A percentile compares a stretch with the other conserved stretches of the same genome.
Evolutionary conservation across 805 yeast genomes (phyloP).

Genomic region (Wickerhamiella galacta): DNA sequence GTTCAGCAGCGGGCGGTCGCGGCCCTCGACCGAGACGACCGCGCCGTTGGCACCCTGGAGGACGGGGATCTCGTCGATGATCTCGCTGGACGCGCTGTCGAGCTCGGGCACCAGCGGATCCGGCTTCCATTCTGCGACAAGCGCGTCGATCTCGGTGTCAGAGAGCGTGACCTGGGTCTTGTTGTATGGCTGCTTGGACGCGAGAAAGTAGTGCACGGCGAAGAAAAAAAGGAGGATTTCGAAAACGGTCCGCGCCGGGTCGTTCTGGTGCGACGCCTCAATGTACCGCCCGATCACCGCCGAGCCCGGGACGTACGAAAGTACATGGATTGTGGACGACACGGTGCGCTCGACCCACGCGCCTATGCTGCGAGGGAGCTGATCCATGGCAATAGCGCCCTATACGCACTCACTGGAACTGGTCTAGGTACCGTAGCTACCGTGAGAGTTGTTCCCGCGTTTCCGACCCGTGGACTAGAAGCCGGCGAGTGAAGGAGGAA

Average conservation of each 20-base stretch:
- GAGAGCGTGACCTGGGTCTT: constrained; percentile 41
- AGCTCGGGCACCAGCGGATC: constrained; percentile 56
- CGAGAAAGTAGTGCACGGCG: constrained; percentile 70
- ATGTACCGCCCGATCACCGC: constrained; percentile 40
- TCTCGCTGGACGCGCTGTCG: constrained; percentile 39
- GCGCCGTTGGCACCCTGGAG: constrained; percentile 38
- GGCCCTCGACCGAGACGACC: constrained; percentile 19
- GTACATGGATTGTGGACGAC: constrained; percentile 7
- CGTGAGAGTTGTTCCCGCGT: no score
- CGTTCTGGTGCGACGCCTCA: constrained; percentile 74
- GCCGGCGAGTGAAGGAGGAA: no score
- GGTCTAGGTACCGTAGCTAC: no score
- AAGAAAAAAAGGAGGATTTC: constrained; percentile 63
- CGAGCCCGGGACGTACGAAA: constrained; percentile 25
- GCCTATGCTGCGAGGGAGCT: constrained; percentile 12
- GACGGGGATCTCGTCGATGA: constrained; percentile 44
- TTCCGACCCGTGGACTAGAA: no score
- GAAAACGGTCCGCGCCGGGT: constrained; percentile 75
- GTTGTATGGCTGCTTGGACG: constrained; percentile 58
- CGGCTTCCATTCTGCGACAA: constrained; percentile 85
- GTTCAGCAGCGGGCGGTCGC: constrained; percentile 34
- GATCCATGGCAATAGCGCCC: constrained; percentile 13
- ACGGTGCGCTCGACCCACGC: constrained; percentile 12
- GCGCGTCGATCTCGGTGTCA: constrained; percentile 53
- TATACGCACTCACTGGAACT: no score